phyloP scores from a whole-genome alignment of 2,329 filamentous ascomycete genomes.

The Blumeria graminis region DNA sequence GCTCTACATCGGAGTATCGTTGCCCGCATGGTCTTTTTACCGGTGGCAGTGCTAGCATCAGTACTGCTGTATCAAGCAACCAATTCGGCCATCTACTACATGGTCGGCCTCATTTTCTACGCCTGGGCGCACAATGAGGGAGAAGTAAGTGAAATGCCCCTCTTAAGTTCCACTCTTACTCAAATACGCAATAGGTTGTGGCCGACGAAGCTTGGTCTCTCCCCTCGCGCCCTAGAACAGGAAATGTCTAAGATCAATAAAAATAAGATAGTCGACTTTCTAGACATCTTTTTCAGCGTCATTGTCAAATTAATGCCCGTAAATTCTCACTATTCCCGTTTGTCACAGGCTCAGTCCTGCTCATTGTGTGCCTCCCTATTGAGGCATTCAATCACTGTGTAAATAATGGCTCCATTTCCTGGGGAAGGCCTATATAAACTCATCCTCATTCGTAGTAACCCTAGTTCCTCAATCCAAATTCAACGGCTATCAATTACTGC shows the following conservation, averaged over 20 bases:
- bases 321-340: background rate
- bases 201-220: conserved; percentile 13
- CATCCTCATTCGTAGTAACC: too few species aligned
- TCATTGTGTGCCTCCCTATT: too few species aligned
- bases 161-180: conserved; percentile 2
- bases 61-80: conserved; percentile 76
- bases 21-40: conserved; percentile 58
- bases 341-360: too few species aligned
- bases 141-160: conserved; percentile 38
- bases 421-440: too few species aligned
- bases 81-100: conserved; percentile 77
- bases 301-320: too few species aligned
- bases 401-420: too few species aligned
- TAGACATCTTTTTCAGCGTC: too few species aligned
- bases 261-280: too few species aligned
- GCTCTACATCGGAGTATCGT: conserved; percentile 71
- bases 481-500: too few species aligned
- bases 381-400: too few species aligned
- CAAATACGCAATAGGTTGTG: conserved; percentile 7
- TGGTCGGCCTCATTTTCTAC: conserved; percentile 66
- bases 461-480: too few species aligned
- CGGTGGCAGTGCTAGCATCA: conserved; percentile 49
- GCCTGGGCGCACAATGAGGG: conserved; percentile 96
- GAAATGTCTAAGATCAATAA: conserved; percentile 7
- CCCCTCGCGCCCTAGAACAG: conserved; percentile 7